These are phyloP conservation scores for Amanita phalloides DNA, from an alignment of 768 basidiomycete species.

Conservation along the genomic window DNA sequence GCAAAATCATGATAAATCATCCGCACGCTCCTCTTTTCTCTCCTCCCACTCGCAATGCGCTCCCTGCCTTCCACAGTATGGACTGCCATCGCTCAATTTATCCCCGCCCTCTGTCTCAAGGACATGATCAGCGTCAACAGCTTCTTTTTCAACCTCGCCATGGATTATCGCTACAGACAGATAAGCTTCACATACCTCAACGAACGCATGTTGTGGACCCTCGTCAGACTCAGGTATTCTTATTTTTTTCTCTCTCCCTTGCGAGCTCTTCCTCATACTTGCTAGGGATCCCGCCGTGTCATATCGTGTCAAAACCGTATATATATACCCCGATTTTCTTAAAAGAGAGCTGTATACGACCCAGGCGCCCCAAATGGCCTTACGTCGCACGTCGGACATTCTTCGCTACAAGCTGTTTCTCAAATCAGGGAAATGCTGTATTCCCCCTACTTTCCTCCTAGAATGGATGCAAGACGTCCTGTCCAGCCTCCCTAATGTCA, in stretches of 20 bases:
- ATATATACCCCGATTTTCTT: slow-evolving; percentile 38
- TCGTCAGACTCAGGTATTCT: slow-evolving; percentile 26
- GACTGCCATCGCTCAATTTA: slow-evolving; percentile 23
- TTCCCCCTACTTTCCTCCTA: background rate
- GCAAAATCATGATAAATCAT: background rate
- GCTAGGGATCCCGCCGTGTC: slow-evolving; percentile 37
- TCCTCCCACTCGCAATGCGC: background rate
- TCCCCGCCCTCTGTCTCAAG: slow-evolving; percentile 21
- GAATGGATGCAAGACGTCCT: slow-evolving; percentile 21
- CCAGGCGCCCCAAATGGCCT: background rate
- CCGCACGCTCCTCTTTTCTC: background rate
- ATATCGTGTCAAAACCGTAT: slow-evolving; percentile 34
- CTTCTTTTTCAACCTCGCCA: slow-evolving; percentile 26
- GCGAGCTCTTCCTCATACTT: background rate
- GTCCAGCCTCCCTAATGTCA: slow-evolving; percentile 31
- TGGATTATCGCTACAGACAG: slow-evolving; percentile 38
- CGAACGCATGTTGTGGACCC: slow-evolving; percentile 29
- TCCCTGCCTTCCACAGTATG: slow-evolving; percentile 24
- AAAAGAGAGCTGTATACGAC: slow-evolving; percentile 24
- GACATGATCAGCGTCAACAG: slow-evolving; percentile 26
- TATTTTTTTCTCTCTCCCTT: background rate
- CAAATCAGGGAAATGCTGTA: slow-evolving; percentile 3
- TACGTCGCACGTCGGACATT: background rate
- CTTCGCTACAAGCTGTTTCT: background rate
- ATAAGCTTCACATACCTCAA: slow-evolving; percentile 40